A percentile compares a stretch with the other conserved stretches of the same genome.
Evolutionary conservation across 2,329 filamentous ascomycete species (phyloP).

Genomic region (Claviceps arundinis): DNA sequence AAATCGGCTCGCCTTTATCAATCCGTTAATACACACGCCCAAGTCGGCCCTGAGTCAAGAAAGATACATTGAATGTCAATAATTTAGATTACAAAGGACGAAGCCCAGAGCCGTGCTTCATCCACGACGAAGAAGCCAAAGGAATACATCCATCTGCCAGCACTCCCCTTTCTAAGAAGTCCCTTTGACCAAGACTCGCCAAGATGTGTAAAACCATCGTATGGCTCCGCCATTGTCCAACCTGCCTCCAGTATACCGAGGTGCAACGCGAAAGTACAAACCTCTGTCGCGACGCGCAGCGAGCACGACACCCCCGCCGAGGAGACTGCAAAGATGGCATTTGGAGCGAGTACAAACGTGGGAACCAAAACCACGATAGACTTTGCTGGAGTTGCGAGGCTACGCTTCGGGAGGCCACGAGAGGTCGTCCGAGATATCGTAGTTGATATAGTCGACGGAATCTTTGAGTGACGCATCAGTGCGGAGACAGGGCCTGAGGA

Average conservation of each 20-base stretch:
- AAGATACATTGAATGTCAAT: no score
- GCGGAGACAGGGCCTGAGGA: neutral
- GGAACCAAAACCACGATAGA: neutral
- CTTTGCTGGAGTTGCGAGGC: neutral
- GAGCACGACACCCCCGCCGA: neutral
- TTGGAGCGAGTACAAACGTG: neutral
- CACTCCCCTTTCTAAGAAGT: no score
- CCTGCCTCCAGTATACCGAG: neutral
- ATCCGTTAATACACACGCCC: no score
- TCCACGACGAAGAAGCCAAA: no score
- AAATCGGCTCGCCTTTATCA: no score
- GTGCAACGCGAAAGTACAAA: neutral
- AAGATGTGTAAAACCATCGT: slow-evolving; percentile 1
- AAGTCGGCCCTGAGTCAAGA: no score
- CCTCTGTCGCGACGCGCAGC: slow-evolving; percentile 1
- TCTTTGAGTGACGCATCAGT: no score
- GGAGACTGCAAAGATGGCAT: slow-evolving; percentile 4
- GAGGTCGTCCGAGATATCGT: neutral
- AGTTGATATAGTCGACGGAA: neutral
- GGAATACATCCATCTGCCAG: no score
- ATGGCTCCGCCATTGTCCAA: slow-evolving; percentile 1
- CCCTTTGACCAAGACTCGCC: no score
- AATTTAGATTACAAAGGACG: no score
- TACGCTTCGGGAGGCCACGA: neutral
- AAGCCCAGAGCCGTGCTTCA: no score